phyloP scores from a whole-genome alignment of 2,329 filamentous ascomycete species.

The Fusarium sp. region DNA sequence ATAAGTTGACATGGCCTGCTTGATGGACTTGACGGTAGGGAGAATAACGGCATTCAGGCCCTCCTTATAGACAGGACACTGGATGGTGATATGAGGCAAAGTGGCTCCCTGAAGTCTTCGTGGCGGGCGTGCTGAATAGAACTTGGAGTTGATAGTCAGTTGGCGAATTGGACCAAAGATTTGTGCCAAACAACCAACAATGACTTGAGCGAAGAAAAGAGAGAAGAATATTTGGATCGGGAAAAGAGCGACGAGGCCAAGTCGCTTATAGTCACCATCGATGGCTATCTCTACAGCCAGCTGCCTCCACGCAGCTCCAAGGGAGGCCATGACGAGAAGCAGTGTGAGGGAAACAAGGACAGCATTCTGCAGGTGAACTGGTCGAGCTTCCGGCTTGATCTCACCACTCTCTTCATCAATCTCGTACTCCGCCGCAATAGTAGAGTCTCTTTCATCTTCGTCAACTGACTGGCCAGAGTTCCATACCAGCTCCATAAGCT shows the following conservation, averaged over 20 bases:
- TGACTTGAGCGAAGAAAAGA: conserved; percentile 82
- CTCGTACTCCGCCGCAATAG: conserved; percentile 59
- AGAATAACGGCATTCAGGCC: conserved; percentile 78
- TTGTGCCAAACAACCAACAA: conserved; percentile 78
- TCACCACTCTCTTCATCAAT: conserved; percentile 78
- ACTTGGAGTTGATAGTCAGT: conserved; percentile 79
- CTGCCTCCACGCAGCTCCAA: conserved; percentile 76
- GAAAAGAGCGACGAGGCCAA: conserved; percentile 71
- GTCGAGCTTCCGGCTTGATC: conserved; percentile 69
- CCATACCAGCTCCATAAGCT: conserved; percentile 83
- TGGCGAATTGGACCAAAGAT: conserved; percentile 80
- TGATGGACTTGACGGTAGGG: conserved; percentile 80
- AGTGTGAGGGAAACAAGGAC: conserved; percentile 74
- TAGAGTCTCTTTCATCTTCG: conserved; percentile 60
- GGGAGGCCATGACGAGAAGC: conserved; percentile 68
- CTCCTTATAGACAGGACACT: conserved; percentile 91
- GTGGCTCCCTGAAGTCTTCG: conserved; percentile 64
- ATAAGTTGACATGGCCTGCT: conserved; percentile 79
- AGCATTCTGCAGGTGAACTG: conserved; percentile 75
- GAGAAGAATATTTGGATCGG: conserved; percentile 84
- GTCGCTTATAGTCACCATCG: conserved; percentile 68
- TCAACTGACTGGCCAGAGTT: conserved; percentile 66
- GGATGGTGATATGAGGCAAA: conserved; percentile 81
- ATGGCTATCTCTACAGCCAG: conserved; percentile 74
- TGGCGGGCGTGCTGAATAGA: conserved; percentile 78